Evolutionary conservation across 768 basidiomycete species (phyloP).

Genomic region (Tylopilus sp.): DNA sequence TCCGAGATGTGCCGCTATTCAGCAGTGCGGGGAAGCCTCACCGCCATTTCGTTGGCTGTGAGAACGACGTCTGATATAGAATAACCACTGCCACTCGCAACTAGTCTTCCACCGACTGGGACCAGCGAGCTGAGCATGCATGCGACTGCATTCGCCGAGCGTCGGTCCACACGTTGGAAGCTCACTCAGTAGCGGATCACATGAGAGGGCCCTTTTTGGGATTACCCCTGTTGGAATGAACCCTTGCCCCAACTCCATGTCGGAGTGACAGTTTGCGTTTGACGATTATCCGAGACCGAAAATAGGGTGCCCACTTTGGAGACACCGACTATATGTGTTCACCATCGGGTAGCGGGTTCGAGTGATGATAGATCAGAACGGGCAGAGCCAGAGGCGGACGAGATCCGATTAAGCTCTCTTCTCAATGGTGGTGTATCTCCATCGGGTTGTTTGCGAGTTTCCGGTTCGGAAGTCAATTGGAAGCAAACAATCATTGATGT

Average conservation of each 20-base stretch:
- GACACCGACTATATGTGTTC: slow-evolving; percentile 6
- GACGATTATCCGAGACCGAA: slow-evolving; percentile 12
- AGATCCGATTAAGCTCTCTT: slow-evolving; percentile 4
- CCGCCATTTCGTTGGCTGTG: background rate
- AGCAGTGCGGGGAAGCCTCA: background rate
- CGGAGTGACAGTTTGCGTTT: slow-evolving; percentile 10
- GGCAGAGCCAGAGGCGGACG: slow-evolving; percentile 7
- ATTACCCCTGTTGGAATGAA: slow-evolving; percentile 6
- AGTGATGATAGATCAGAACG: background rate
- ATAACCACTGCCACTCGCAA: background rate
- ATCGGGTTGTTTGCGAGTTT: slow-evolving; percentile 12
- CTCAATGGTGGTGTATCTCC: slow-evolving; percentile 5
- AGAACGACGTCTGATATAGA: background rate
- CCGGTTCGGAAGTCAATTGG: slow-evolving; percentile 13
- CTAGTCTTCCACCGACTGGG: background rate
- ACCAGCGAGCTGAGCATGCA: no score
- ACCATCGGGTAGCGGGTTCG: slow-evolving; percentile 13
- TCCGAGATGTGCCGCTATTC: slow-evolving; percentile 21
- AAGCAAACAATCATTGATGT: slow-evolving; percentile 12
- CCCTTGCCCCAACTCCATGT: background rate
- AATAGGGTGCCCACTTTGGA: background rate
- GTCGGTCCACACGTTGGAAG: background rate
- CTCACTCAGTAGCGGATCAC: slow-evolving; percentile 1
- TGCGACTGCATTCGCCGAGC: no score
- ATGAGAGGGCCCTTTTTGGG: background rate